Evolutionary conservation across 2,329 filamentous ascomycete genomes (phyloP), one percentile per base, ranked within the genome.

Genomic region (Beauveria sp.): DNA sequence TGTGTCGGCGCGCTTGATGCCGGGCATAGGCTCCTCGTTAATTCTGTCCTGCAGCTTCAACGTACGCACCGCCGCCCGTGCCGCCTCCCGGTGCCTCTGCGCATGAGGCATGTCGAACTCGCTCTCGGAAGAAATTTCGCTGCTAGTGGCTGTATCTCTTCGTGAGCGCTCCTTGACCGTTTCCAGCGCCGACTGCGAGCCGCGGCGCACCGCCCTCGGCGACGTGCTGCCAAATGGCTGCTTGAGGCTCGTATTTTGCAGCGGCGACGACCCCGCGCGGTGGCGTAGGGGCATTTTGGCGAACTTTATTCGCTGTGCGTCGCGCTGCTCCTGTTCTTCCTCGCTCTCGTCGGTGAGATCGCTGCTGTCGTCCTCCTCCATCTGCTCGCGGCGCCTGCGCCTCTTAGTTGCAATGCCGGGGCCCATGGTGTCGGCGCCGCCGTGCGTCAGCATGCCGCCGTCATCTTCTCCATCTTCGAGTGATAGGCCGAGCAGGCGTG

Each of bases 221-320:
- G 82, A 82, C 3, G 79, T 74, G 55, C 77, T 72, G 10, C 69
- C 70, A 3, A 77, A 76, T 3, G 81, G 79, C 63, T 88, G 86
- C 50, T 81, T 80, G 28, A 85, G 74, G 63, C 82, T 85, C 18
- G 86, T 87, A 16, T 82, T 84, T 66, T 91, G 87, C 43, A 90
- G 87, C 3, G 93, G 93, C 53, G 93, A 97, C 0, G 93, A 97
- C 12, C 91, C 93, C 28, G 93, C 90, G 61, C 93, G 87, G 66
- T 86, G 87, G 34, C 93, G 85, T 49, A 96, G 83, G 1, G 95
- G 93, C 90, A 97, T 93, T 76, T 98, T 98, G 54, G 89, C 87
- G 74, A 99, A 99, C 71, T 93, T 93, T 72, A 98, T 96, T 73
- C 96, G 91, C 71, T 96, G 91, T 2, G 89, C 88, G 50, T 90